A percentile compares a stretch with the other conserved stretches of the same genome.
phyloP scores from a whole-genome alignment of 768 basidiomycete species.

The Termitomyces sp. region DNA sequence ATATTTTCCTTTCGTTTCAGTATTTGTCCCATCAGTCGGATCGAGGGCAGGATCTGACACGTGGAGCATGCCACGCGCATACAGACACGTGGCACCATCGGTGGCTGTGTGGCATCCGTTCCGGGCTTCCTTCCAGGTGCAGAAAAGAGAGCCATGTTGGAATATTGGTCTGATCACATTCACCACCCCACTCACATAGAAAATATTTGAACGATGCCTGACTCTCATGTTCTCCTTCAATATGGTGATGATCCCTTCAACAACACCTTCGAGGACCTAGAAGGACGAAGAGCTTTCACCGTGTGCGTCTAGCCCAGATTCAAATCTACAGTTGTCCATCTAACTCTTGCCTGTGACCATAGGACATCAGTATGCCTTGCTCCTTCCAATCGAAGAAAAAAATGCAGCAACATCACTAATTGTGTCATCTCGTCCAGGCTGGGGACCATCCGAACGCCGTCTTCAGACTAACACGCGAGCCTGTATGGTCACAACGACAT shows the following conservation, averaged over 20 bases:
- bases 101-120: constrained; percentile 31
- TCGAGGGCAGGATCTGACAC: constrained; percentile 21
- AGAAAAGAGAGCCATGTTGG: constrained; percentile 11
- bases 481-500: constrained; percentile 61
- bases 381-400: neutral
- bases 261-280: constrained; percentile 56
- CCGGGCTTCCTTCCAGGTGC: constrained; percentile 23
- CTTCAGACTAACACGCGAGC: constrained; percentile 59
- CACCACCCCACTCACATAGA: constrained; percentile 8
- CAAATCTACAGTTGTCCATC: constrained; percentile 9
- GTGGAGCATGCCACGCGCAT: constrained; percentile 27
- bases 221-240: constrained; percentile 49
- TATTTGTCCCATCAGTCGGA: constrained; percentile 2
- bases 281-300: constrained; percentile 60
- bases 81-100: constrained; percentile 23
- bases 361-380: constrained; percentile 9
- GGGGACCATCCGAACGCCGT: constrained; percentile 54
- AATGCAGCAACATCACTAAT: neutral
- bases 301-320: constrained; percentile 40
- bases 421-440: constrained; percentile 29
- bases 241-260: constrained; percentile 60
- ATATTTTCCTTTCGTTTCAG: constrained; percentile 6
- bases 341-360: constrained; percentile 4
- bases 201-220: constrained; percentile 10
- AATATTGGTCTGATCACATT: constrained; percentile 11